phyloP scores from a whole-genome alignment of 345 rosid species.

The Eucalyptus regnans region DNA sequence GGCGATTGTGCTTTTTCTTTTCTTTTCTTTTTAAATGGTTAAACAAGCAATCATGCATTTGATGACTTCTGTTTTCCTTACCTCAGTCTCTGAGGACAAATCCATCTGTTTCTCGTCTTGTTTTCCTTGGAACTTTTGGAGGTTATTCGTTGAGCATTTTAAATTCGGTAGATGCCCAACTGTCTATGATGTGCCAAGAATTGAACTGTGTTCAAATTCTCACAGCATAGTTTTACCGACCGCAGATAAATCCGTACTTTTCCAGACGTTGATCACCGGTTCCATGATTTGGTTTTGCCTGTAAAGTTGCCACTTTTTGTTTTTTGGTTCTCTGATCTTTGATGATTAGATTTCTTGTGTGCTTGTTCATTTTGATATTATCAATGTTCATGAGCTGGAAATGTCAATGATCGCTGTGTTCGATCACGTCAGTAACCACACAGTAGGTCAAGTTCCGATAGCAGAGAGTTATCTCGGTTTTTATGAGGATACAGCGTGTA shows the following conservation, averaged over 20 bases:
- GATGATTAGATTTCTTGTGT: not conserved
- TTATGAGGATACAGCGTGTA: not conserved
- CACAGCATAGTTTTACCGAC: not conserved
- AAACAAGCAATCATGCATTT: not conserved
- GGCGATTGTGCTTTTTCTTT: not conserved
- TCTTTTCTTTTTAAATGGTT: not conserved
- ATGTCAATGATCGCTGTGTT: not conserved
- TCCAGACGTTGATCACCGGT: not conserved
- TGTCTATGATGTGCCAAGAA: not conserved
- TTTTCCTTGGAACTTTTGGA: not conserved
- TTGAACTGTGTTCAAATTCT: not conserved
- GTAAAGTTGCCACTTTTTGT: not conserved
- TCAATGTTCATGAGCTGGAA: not conserved
- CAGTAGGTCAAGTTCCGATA: not conserved
- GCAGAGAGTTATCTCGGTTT: not conserved
- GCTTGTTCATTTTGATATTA: not conserved
- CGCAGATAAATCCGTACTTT: not conserved
- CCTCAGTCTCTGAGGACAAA: not conserved
- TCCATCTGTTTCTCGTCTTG: not conserved
- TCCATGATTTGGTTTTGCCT: not conserved
- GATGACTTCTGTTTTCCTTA: not conserved
- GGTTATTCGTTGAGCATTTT: not conserved
- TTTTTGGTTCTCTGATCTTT: not conserved
- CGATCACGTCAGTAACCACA: not conserved
- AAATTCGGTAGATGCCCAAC: not conserved